phyloP scores from a whole-genome alignment of 1,284 basidiomycete species.

The Lignosus rhinocerotis region DNA sequence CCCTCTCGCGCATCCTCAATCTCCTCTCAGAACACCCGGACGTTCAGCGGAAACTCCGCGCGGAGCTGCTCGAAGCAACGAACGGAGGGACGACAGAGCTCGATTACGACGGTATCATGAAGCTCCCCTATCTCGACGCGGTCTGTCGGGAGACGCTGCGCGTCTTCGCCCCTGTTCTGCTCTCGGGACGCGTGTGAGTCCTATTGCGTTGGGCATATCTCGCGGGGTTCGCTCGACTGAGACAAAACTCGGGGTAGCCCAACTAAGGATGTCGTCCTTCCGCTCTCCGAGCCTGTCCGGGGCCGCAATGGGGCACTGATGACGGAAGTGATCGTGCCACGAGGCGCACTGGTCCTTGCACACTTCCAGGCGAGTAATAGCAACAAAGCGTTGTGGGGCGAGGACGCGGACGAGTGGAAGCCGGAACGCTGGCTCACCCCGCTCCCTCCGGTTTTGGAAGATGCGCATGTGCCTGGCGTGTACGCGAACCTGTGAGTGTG shows the following conservation, averaged over 20 bases:
- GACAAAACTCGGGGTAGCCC: constrained; percentile 1
- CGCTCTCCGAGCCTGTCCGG: constrained; percentile 15
- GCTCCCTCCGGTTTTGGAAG: constrained; percentile 10
- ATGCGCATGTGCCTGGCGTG: constrained; percentile 20
- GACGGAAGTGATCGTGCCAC: constrained; percentile 16
- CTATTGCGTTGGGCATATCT: not conserved
- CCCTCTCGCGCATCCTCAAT: constrained; percentile 17
- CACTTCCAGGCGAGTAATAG: constrained; percentile 21
- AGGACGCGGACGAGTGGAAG: constrained; percentile 26
- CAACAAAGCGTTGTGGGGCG: constrained; percentile 23
- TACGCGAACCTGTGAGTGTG: constrained; percentile 23
- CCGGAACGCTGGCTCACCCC: constrained; percentile 24
- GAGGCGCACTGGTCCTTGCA: constrained; percentile 15
- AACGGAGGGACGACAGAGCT: constrained; percentile 8
- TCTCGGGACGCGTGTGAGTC: not conserved
- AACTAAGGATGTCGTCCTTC: constrained; percentile 11
- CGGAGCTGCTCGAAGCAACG: constrained; percentile 14
- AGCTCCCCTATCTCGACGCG: constrained; percentile 24
- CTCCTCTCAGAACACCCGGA: constrained; percentile 15
- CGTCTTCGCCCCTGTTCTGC: constrained; percentile 4
- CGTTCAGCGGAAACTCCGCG: constrained; percentile 17
- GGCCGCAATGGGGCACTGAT: constrained; percentile 18
- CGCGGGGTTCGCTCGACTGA: not conserved
- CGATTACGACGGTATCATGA: constrained; percentile 15
- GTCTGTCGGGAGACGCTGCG: constrained; percentile 22